Percentiles rank a stretch among this genome's conserved stretches.
Evolutionary conservation across 306 rosid genomes (phyloP).

Genomic region (Pyrus pyrifolia): DNA sequence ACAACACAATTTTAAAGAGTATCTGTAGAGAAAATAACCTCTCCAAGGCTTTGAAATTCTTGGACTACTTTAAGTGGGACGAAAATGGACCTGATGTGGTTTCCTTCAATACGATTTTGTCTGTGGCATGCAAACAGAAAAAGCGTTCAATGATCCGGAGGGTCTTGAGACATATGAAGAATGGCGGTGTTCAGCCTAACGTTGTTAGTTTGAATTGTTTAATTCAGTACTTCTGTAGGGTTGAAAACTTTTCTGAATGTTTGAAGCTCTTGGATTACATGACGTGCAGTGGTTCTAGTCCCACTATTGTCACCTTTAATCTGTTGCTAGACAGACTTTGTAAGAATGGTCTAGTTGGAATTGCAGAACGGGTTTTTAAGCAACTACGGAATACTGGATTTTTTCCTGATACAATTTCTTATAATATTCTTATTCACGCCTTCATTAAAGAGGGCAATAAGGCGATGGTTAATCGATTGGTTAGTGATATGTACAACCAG

Average conservation of each 20-base stretch:
- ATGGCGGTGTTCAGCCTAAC: conserved; percentile 26
- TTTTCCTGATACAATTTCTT: conserved; percentile 13
- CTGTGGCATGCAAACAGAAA: conserved; percentile 33
- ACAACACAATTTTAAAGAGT: conserved; percentile 36
- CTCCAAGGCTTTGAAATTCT: conserved; percentile 29
- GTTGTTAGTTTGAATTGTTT: conserved; percentile 29
- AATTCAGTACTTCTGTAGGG: conserved; percentile 29
- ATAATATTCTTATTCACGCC: conserved; percentile 34
- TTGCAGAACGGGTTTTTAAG: conserved; percentile 19
- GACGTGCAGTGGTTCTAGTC: conserved; percentile 16
- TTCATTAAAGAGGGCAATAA: conserved; percentile 12
- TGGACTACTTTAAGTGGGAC: conserved; percentile 32
- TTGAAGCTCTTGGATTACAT: conserved; percentile 28
- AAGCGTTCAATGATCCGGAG: conserved; percentile 15
- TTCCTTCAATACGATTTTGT: conserved; percentile 35
- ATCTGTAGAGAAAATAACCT: conserved; percentile 23
- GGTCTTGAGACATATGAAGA: conserved; percentile 27
- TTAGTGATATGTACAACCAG: conserved; percentile 26
- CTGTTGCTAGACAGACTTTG: conserved; percentile 30
- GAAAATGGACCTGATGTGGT: conserved; percentile 31
- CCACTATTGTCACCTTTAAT: conserved; percentile 23
- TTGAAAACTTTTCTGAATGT: conserved; percentile 27
- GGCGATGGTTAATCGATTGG: conserved; percentile 4
- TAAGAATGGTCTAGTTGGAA: conserved; percentile 22
- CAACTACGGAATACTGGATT: conserved; percentile 12